phyloP scores from a whole-genome alignment of 768 basidiomycete species.

The Pholiota microspora region DNA sequence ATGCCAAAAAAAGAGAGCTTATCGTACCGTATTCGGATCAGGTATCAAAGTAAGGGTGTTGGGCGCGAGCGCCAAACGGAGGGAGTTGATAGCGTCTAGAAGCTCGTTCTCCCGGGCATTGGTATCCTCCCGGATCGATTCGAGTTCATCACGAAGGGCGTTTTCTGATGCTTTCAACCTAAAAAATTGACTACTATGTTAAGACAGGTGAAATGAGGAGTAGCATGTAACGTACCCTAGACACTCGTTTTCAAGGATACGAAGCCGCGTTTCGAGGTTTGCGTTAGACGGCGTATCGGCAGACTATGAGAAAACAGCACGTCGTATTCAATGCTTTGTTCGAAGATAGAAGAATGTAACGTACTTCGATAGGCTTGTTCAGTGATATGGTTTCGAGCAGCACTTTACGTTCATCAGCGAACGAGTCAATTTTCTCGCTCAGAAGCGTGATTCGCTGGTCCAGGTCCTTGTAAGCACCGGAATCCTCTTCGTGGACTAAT shows the following conservation, averaged over 20 bases:
- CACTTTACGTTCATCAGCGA: slow-evolving; percentile 33
- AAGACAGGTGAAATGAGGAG: background rate
- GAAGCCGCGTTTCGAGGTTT: background rate
- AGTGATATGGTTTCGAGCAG: slow-evolving; percentile 15
- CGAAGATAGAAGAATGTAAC: background rate
- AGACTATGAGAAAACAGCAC: background rate
- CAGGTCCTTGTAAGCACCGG: slow-evolving; percentile 15
- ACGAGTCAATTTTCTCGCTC: slow-evolving; percentile 32
- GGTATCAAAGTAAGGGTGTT: background rate
- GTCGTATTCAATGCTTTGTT: background rate
- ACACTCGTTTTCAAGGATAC: slow-evolving; percentile 32
- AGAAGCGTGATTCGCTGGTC: slow-evolving; percentile 35
- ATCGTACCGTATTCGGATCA: background rate
- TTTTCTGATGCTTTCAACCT: slow-evolving; percentile 29
- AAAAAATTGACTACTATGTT: background rate
- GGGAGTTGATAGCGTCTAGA: slow-evolving; percentile 25
- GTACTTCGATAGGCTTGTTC: background rate
- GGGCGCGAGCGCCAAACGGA: background rate
- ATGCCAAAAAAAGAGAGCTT: background rate
- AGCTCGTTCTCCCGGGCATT: slow-evolving; percentile 32
- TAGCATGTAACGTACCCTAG: slow-evolving; percentile 22
- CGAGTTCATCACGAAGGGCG: slow-evolving; percentile 30
- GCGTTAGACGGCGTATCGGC: background rate
- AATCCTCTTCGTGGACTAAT: background rate
- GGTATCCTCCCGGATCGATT: slow-evolving; percentile 19